Base-by-base conservation (phyloP, 2,329 filamentous ascomycete species). In the Escovopsis sp. region DNA sequence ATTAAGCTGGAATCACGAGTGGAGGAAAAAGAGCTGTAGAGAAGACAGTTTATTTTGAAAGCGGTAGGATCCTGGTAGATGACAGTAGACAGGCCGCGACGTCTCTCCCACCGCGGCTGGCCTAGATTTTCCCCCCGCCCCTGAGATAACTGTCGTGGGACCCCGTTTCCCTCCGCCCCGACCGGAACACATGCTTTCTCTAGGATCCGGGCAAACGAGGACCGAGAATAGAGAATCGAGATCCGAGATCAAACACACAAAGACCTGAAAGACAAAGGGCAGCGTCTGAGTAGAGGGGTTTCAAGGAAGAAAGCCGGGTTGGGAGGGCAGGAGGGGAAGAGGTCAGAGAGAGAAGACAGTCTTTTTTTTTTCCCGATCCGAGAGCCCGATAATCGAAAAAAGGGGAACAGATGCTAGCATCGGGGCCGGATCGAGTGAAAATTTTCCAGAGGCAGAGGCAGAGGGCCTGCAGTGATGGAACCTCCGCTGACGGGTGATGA, bases 271-370 rank as follows among this genome's bases (percentile, higher is more conserved):
- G 6, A 9, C 6, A 30, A 30, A 30, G 26, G 6, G 26, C 26
- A 38, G 32, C 19, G 43, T 35, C 34, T 36, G 41, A 15, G 39
- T 26, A 39, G 34, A 18, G 9, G 36, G 36, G 11, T n/a, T n/a
- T n/a, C n/a, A n/a, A n/a, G n/a, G n/a, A n/a, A n/a, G n/a, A n/a
- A n/a, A n/a, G 36, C 15, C n/a, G n/a, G 18, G 19, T 9, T 15
- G 26, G 26, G 26, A 43, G 39, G 23, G 41, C 44, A 39, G 28
- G 35, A 38, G 36, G 43, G 38, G 51, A 50, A 49, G 41, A 49
- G 58, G 62, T 67, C 69, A 71, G 68, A 74, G 70, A 75, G 75
- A 77, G 74, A 79, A 79, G 74, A 79, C 74, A 79, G 73, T 64
- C 65, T 69, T 65, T 51, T 12, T 19, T 18, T 36, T 37, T 40